Conservation (phyloP, 2,329 filamentous ascomycete species). For the Colletotrichum sp. region DNA sequence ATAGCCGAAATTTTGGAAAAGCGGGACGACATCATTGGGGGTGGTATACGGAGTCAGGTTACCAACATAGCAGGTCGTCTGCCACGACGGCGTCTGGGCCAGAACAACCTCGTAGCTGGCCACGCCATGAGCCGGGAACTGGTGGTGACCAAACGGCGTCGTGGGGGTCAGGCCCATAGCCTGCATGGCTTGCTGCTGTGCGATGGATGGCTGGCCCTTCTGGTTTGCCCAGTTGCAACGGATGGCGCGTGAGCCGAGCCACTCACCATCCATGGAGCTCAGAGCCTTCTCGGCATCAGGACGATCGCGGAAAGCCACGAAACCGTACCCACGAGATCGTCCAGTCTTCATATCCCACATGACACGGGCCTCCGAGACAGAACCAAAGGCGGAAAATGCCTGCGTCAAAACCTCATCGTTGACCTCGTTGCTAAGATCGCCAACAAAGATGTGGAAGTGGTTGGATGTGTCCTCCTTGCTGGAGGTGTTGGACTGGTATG, state of each 20-base stretch:
- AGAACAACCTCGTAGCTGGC: constrained; percentile 98
- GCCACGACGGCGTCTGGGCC: constrained; percentile 93
- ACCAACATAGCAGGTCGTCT: constrained; percentile 97
- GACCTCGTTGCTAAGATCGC: constrained; percentile 96
- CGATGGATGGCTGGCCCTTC: constrained; percentile 98
- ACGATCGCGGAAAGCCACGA: constrained; percentile 95
- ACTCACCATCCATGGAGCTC: constrained; percentile 98
- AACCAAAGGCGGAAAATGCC: constrained; percentile 95
- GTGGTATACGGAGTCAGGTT: constrained; percentile 98
- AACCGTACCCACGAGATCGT: constrained; percentile 94
- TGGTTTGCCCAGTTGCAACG: constrained; percentile 99
- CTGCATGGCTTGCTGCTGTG: constrained; percentile 95
- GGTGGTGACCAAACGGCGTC: constrained; percentile 94
- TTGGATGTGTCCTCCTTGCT: constrained; percentile 98
- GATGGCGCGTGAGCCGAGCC: constrained; percentile 96
- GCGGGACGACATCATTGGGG: constrained; percentile 92
- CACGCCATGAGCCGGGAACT: constrained; percentile 95
- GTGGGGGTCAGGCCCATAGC: constrained; percentile 98
- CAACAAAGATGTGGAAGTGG: constrained; percentile 99
- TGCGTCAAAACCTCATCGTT: constrained; percentile 94
- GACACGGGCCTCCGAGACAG: constrained; percentile 94
- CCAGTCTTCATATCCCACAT: constrained; percentile 99
- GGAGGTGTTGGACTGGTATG: constrained; percentile 92
- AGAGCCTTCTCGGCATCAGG: constrained; percentile 93
- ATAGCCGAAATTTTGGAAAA: constrained; percentile 98